phyloP scores from a whole-genome alignment of 192 early-diverging fungal genomes.

The Podochytrium sp. region DNA sequence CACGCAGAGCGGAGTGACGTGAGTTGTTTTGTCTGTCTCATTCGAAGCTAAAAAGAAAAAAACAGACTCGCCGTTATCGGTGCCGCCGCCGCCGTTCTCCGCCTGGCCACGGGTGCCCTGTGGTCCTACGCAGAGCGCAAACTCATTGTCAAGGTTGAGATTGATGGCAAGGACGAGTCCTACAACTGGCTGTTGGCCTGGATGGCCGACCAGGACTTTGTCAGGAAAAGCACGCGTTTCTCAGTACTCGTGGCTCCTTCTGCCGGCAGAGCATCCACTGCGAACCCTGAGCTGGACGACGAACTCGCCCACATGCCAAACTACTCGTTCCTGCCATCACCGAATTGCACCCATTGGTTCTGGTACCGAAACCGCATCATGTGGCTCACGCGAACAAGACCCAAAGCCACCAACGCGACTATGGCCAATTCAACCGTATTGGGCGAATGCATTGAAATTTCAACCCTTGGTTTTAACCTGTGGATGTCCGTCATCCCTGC shows the following conservation, averaged over 20 bases:
- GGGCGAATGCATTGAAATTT: slow-evolving; percentile 56
- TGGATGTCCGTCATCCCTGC: not conserved
- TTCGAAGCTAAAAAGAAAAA: no score
- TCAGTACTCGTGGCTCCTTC: slow-evolving; percentile 10
- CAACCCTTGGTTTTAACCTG: slow-evolving; percentile 59
- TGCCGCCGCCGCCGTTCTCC: slow-evolving; percentile 6
- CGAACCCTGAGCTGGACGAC: slow-evolving; percentile 3
- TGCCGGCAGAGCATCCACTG: slow-evolving; percentile 8
- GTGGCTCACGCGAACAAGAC: slow-evolving; percentile 26
- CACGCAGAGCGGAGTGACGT: slow-evolving; percentile 21
- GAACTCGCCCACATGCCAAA: slow-evolving; percentile 27
- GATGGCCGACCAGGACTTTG: slow-evolving; percentile 34
- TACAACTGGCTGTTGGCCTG: slow-evolving; percentile 29
- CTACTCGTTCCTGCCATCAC: slow-evolving; percentile 64
- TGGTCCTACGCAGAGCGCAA: not conserved
- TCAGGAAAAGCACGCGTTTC: slow-evolving; percentile 19
- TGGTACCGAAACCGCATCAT: slow-evolving; percentile 22
- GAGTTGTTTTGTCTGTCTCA: no score
- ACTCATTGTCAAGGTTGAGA: slow-evolving; percentile 16
- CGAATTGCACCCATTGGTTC: slow-evolving; percentile 42
- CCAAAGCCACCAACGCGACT: not conserved
- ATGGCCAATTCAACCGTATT: not conserved
- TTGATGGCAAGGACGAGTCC: slow-evolving; percentile 15
- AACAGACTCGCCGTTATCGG: slow-evolving; percentile 23
- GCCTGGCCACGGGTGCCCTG: not conserved